These are phyloP conservation scores for Carex cristatella DNA, from an alignment of 176 grass and related monocot species.

Conservation along the genomic window DNA sequence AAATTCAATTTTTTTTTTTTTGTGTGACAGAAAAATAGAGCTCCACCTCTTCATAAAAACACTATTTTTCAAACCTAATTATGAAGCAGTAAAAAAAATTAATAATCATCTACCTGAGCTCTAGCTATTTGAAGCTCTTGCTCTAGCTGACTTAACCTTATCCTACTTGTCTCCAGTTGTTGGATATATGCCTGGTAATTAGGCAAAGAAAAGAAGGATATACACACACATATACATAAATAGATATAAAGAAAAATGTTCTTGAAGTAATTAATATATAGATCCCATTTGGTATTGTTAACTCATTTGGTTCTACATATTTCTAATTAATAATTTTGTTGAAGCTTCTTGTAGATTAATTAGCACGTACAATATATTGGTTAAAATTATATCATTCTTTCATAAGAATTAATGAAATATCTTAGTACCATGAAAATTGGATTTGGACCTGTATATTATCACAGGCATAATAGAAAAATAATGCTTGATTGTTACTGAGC, in stretches of 20 bases:
- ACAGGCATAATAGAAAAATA: not conserved
- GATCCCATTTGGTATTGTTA: not conserved
- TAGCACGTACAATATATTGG: not conserved
- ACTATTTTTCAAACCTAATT: not conserved
- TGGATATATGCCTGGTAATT: slow-evolving; percentile 74
- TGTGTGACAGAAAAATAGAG: not conserved
- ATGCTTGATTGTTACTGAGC: not conserved
- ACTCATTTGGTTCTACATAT: not conserved
- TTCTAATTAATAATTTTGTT: not conserved
- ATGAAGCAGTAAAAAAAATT: not conserved
- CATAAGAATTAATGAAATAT: not conserved
- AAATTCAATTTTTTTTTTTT: not conserved
- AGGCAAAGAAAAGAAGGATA: slow-evolving; percentile 4
- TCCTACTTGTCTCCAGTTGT: slow-evolving; percentile 71
- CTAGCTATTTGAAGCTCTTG: slow-evolving; percentile 64
- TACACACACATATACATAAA: not conserved
- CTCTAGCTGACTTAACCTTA: slow-evolving; percentile 60
- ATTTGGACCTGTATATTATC: not conserved
- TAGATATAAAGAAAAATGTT: too few relatives aligned
- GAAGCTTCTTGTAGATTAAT: not conserved
- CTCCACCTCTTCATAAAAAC: not conserved
- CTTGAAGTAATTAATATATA: too few relatives aligned
- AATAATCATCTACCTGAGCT: slow-evolving; percentile 42
- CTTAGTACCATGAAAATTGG: not conserved
- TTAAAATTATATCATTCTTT: not conserved